Evolutionary conservation across 2,329 filamentous ascomycete species (phyloP).

Genomic region (Scytalidium lignicola): DNA sequence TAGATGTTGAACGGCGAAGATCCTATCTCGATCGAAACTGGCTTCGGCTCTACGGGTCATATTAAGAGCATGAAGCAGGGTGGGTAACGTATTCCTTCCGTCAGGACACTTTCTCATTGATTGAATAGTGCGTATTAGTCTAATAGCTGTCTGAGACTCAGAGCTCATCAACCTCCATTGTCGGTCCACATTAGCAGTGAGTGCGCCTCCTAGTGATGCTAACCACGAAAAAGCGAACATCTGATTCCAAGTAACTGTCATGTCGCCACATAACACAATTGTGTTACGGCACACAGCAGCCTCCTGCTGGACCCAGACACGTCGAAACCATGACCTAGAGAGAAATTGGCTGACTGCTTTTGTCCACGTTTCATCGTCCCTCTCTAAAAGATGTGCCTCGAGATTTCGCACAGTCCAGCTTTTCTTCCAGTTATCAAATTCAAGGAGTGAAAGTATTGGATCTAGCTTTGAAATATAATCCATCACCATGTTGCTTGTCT

Average conservation of each 20-base stretch:
- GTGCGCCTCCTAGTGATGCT: background rate
- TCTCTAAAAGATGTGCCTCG: background rate
- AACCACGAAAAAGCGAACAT: background rate
- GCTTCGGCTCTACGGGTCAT: background rate
- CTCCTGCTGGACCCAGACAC: constrained; percentile 1
- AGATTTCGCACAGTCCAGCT: background rate
- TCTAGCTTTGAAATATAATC: background rate
- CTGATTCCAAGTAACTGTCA: background rate
- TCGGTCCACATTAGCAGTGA: background rate
- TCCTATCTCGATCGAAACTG: background rate
- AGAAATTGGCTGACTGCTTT: background rate
- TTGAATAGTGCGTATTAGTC: background rate
- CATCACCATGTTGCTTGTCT: background rate
- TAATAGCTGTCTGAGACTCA: background rate
- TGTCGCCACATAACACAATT: background rate
- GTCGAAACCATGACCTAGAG: constrained; percentile 1
- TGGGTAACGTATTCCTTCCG: background rate
- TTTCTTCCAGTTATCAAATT: background rate
- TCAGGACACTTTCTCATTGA: background rate
- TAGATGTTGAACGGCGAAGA: background rate
- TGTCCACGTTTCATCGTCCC: background rate
- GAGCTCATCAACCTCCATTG: background rate
- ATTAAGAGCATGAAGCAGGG: background rate
- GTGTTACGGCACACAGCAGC: background rate
- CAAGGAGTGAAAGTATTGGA: background rate